Evolutionary conservation across 345 rosid genomes (phyloP), one percentile per base, ranked within the genome.

Genomic region (Zanthoxylum bungeanum): DNA sequence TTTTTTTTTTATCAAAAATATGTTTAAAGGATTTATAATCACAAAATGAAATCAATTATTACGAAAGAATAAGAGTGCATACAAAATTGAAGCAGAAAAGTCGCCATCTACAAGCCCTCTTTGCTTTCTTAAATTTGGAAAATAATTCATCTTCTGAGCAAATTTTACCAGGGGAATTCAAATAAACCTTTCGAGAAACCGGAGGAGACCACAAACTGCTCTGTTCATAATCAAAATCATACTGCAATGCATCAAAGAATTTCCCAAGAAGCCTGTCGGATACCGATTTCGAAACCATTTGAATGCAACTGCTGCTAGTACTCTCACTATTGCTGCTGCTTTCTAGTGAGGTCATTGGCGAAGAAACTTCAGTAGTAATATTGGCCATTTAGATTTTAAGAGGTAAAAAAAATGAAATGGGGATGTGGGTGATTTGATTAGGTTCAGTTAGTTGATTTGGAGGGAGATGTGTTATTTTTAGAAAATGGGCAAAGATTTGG

Each of bases 141-240:
- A 66, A 17, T 0, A 72, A 5, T 39, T 9, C 50, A 34, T 67
- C 68, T 3, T 11, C 16, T 12, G 46, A 9, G 60, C 68, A 33
- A 17, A 50, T 42, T 46, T 76, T 67, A 2, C 74, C 79, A 0
- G 77, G 72, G 9, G 81, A 79, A 31, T 74, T 63, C 56, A 82
- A 49, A 70, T 77, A 76, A 39, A 36, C 79, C 17, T 51, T 74
- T 64, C 73, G 60, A 42, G 34, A 24, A 28, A 73, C 47, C 1
- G 75, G 83, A n/a, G 85, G 85, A 71, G 85, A 82, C 83, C 85
- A 82, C 24, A 82, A 17, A 9, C 83, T 64, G 66, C 85, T 82
- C 52, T 73, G 78, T 60, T 79, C 79, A 52, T 79, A 77, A 70
- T 79, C 77, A 34, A 82, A 82, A 55, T 75, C 83, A 49, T 79